Evolutionary conservation across 2,329 filamentous ascomycete genomes (phyloP).

Genomic region (Exophiala bonariae): DNA sequence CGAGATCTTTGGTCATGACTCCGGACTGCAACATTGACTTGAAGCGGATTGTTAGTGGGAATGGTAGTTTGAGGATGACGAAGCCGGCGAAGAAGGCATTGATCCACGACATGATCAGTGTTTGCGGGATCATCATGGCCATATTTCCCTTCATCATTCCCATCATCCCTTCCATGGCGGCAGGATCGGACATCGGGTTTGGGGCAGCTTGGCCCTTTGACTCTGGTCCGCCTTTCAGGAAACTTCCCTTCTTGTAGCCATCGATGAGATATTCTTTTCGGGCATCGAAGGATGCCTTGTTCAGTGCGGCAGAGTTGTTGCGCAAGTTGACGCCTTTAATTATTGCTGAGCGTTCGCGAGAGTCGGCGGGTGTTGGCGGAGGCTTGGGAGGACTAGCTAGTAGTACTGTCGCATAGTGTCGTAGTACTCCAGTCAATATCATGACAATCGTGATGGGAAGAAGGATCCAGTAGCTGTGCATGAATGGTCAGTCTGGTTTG

Average conservation of each 20-base stretch:
- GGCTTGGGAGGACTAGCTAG: conserved; percentile 83
- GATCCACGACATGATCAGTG: conserved; percentile 99
- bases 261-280: conserved; percentile 79
- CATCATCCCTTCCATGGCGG: conserved; percentile 99
- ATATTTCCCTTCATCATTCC: conserved; percentile 99
- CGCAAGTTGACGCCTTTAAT: conserved; percentile 82
- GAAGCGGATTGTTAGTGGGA: conserved; percentile 97
- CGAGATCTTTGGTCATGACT: conserved; percentile 91
- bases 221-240: conserved; percentile 80
- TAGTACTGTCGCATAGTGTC: conserved; percentile 93
- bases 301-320: conserved; percentile 77
- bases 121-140: conserved; percentile 99
- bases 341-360: conserved; percentile 81
- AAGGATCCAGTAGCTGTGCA: conserved; percentile 90
- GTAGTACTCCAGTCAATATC: conserved; percentile 92
- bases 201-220: conserved; percentile 80
- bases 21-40: conserved; percentile 99
- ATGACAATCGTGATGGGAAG: conserved; percentile 97
- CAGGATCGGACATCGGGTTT: conserved; percentile 93
- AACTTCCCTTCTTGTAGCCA: conserved; percentile 81
- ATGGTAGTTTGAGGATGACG: conserved; percentile 97
- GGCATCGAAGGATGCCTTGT: conserved; percentile 71
- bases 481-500: conserved; percentile 9
- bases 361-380: conserved; percentile 59
- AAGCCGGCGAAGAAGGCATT: conserved; percentile 99